Percentiles rank a stretch among this genome's conserved stretches.
phyloP scores from a whole-genome alignment of 345 rosid species.

The Populus nigra region DNA sequence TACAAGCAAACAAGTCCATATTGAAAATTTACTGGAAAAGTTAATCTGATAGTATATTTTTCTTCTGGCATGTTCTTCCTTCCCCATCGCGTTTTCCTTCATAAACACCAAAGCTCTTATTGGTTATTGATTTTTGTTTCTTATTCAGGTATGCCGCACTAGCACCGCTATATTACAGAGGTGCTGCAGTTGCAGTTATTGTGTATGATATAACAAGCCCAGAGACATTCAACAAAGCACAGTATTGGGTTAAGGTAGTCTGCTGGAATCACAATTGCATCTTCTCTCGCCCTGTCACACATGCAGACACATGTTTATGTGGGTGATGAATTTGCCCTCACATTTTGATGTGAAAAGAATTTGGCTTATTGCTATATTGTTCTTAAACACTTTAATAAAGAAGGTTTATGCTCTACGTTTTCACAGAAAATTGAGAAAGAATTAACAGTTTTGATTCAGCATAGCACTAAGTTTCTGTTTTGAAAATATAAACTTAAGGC shows the following conservation, averaged over 20 bases:
- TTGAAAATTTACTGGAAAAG: slow-evolving; percentile 13
- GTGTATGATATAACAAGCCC: slow-evolving; percentile 97
- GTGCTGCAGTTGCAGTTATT: slow-evolving; percentile 92
- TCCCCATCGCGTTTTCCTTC: background rate
- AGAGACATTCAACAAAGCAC: slow-evolving; percentile 87
- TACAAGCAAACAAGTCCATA: background rate
- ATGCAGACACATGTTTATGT: background rate
- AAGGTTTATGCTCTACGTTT: background rate
- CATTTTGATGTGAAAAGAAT: background rate
- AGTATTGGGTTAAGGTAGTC: slow-evolving; percentile 94
- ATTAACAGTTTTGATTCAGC: background rate
- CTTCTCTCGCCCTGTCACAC: background rate
- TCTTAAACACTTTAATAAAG: background rate
- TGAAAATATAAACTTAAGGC: background rate
- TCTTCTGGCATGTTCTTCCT: background rate
- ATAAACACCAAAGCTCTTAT: background rate
- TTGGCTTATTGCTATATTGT: background rate
- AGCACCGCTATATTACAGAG: slow-evolving; percentile 96
- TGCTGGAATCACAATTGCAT: background rate
- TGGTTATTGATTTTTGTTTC: background rate
- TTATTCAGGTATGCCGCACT: slow-evolving; percentile 81
- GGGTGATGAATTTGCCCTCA: background rate
- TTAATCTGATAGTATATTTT: slow-evolving; percentile 2
- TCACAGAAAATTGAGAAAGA: background rate
- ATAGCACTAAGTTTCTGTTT: background rate